Conservation (phyloP, 805 yeast genomes). For the Candida wancherniae region DNA sequence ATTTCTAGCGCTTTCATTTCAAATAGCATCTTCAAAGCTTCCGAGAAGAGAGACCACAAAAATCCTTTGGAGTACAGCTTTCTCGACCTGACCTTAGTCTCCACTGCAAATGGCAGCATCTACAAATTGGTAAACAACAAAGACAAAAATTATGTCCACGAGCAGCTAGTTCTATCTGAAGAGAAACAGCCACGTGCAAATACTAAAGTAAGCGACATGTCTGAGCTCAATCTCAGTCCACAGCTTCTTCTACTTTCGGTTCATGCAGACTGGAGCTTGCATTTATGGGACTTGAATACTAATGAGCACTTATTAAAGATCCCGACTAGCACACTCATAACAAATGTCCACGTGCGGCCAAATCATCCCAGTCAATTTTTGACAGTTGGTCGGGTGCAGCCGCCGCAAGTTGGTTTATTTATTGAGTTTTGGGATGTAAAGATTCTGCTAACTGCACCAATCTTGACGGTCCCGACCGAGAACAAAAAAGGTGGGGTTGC, state of each 20-base stretch:
- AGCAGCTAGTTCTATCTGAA: conserved; percentile 3
- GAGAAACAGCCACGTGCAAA: no score
- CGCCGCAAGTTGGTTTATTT: conserved; percentile 10
- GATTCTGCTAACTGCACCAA: conserved; percentile 9
- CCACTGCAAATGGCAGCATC: conserved; percentile 8
- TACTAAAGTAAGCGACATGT: conserved; percentile 5
- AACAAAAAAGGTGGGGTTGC: conserved; percentile 7
- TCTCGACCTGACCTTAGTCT: conserved; percentile 10
- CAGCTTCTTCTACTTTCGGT: conserved; percentile 10
- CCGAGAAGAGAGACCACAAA: conserved; percentile 5
- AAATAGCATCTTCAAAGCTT: conserved; percentile 3
- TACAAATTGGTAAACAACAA: conserved; percentile 9
- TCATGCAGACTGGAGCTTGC: conserved; percentile 15
- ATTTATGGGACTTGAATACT: conserved; percentile 11
- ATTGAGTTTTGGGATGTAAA: conserved; percentile 17
- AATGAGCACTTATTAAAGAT: conserved; percentile 5
- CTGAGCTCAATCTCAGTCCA: conserved; percentile 7
- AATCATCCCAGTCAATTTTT: conserved; percentile 10
- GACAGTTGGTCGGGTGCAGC: conserved; percentile 10
- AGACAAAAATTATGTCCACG: conserved; percentile 4
- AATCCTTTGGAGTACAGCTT: conserved; percentile 14
- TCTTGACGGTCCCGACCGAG: conserved; percentile 9
- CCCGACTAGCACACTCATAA: conserved; percentile 13
- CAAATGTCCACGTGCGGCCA: conserved; percentile 10
- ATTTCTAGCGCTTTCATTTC: conserved; percentile 3